Conservation (phyloP, 192 early-diverging fungal species). For the Entophlyctis luteolus region DNA sequence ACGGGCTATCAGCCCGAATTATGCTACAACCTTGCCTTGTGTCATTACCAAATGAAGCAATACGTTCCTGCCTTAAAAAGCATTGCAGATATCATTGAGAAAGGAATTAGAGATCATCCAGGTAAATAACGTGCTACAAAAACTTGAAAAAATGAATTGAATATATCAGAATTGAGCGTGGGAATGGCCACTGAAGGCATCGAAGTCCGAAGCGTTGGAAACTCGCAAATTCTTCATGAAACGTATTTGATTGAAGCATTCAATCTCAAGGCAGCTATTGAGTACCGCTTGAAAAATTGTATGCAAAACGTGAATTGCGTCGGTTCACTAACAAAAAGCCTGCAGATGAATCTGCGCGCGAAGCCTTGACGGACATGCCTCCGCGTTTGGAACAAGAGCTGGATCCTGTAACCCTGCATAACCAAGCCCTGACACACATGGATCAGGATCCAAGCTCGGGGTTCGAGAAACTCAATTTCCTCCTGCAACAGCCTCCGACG, state of each 20-base stretch:
- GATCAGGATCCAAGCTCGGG: conserved; percentile 56
- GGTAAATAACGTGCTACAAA: conserved; percentile 30
- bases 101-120: conserved; percentile 59
- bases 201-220: conserved; percentile 59
- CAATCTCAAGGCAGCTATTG: conserved; percentile 65
- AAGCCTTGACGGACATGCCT: conserved; percentile 67
- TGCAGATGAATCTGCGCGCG: conserved; percentile 54
- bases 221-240: conserved; percentile 58
- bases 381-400: conserved; percentile 58
- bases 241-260: conserved; percentile 61
- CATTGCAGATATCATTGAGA: conserved; percentile 62
- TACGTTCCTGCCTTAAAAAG: conserved; percentile 56
- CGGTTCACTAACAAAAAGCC: neutral
- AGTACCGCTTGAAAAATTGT: conserved; percentile 63
- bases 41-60: conserved; percentile 53
- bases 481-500: conserved; percentile 52
- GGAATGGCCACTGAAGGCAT: conserved; percentile 66
- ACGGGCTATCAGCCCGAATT: conserved; percentile 55
- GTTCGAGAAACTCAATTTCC: conserved; percentile 60
- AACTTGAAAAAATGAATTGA: neutral
- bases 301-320: conserved; percentile 13
- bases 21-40: conserved; percentile 54
- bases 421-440: conserved; percentile 62
- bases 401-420: conserved; percentile 62
- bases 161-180: conserved; percentile 50